Percentiles rank a stretch among this genome's conserved stretches.
Conservation (phyloP, 192 early-diverging fungal genomes). For the Backusella tuberculispora region DNA sequence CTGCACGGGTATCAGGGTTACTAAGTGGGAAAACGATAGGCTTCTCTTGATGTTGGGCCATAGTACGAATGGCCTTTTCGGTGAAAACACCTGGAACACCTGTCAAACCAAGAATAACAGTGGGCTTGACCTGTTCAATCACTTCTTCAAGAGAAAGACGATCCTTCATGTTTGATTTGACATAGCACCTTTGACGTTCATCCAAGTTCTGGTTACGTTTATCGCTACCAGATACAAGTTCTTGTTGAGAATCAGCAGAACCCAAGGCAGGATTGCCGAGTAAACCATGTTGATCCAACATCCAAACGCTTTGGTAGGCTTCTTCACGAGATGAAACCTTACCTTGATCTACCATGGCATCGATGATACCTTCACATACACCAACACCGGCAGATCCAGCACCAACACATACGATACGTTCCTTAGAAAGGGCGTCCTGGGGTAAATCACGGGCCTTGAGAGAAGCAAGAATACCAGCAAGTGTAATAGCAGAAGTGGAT, state of each 20-base stretch:
- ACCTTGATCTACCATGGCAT: slow-evolving; percentile 44
- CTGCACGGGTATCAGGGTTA: slow-evolving; percentile 56
- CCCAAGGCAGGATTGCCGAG: slow-evolving; percentile 47
- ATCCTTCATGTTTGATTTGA: slow-evolving; percentile 52
- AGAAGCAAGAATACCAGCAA: slow-evolving; percentile 43
- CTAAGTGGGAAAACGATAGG: slow-evolving; percentile 57
- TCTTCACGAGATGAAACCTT: slow-evolving; percentile 48
- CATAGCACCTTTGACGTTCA: slow-evolving; percentile 50
- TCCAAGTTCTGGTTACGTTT: slow-evolving; percentile 42
- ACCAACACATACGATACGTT: slow-evolving; percentile 42
- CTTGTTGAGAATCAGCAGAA: slow-evolving; percentile 29
- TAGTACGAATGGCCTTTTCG: slow-evolving; percentile 55
- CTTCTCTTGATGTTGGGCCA: slow-evolving; percentile 53
- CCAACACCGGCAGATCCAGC: slow-evolving; percentile 45
- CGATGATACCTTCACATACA: slow-evolving; percentile 45
- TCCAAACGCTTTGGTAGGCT: slow-evolving; percentile 56
- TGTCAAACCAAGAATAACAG: slow-evolving; percentile 54
- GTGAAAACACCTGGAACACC: slow-evolving; percentile 55
- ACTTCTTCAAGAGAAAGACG: slow-evolving; percentile 52
- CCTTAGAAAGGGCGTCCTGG: slow-evolving; percentile 26
- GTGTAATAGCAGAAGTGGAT: slow-evolving; percentile 44
- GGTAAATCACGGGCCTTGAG: slow-evolving; percentile 39
- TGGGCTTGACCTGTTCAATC: slow-evolving; percentile 54
- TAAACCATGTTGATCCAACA: slow-evolving; percentile 57
- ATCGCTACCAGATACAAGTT: not conserved